Evolutionary conservation across 2,329 filamentous ascomycete genomes (phyloP).

Genomic region (Penicillium palitans): DNA sequence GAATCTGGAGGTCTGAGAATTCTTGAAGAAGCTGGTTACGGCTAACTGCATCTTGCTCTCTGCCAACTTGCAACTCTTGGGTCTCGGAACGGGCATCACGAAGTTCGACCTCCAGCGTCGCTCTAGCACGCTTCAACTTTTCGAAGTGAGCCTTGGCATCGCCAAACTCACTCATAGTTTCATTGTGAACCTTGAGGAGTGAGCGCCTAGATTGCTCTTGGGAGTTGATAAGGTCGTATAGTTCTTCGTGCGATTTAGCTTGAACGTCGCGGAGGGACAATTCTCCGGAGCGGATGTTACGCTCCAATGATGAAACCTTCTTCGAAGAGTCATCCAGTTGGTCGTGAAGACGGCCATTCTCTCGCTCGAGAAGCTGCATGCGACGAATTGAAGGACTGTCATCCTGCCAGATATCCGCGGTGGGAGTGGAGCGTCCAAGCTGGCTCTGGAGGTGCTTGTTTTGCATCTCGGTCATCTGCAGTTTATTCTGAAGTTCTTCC

Average conservation of each 20-base stretch:
- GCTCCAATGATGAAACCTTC: slow-evolving; percentile 87
- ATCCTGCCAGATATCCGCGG: slow-evolving; percentile 63
- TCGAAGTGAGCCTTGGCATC: slow-evolving; percentile 87
- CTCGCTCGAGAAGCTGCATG: slow-evolving; percentile 87
- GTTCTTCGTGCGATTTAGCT: slow-evolving; percentile 88
- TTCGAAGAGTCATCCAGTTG: slow-evolving; percentile 92
- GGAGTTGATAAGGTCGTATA: slow-evolving; percentile 86
- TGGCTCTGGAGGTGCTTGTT: slow-evolving; percentile 90
- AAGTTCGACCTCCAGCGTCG: slow-evolving; percentile 78
- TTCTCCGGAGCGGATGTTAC: slow-evolving; percentile 81
- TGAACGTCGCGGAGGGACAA: slow-evolving; percentile 88
- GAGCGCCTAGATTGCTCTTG: slow-evolving; percentile 86
- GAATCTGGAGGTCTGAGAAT: slow-evolving; percentile 89
- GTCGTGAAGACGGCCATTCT: slow-evolving; percentile 86
- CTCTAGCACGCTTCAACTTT: slow-evolving; percentile 77
- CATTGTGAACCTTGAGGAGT: slow-evolving; percentile 80
- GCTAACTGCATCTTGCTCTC: slow-evolving; percentile 85
- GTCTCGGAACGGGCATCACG: slow-evolving; percentile 81
- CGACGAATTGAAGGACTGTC: slow-evolving; percentile 77
- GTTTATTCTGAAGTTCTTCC: slow-evolving; percentile 88
- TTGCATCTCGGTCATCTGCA: slow-evolving; percentile 92
- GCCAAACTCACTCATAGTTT: slow-evolving; percentile 77
- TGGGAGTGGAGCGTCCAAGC: slow-evolving; percentile 67
- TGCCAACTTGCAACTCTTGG: slow-evolving; percentile 72
- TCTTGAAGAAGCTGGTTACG: slow-evolving; percentile 87